Base-by-base conservation (phyloP, 1,284 basidiomycete species). In the Cystobasidiaceae sp. region DNA sequence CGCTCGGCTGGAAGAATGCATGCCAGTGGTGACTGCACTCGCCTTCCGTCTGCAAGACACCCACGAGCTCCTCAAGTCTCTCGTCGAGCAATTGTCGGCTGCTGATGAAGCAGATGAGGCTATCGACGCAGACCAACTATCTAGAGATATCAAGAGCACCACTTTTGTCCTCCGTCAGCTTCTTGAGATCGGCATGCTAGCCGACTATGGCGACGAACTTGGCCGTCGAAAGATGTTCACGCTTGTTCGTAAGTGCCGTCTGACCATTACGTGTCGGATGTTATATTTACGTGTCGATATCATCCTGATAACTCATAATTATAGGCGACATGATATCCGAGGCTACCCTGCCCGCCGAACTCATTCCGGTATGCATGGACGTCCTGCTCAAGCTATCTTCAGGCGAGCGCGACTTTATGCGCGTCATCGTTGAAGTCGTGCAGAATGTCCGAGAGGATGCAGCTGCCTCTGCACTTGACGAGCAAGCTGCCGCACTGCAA, bases 181-280 rank as follows among this genome's bases (percentile, higher is more conserved):
- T 71, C 80, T 97, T 37, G 83, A 84, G 60, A 83, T 96, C 57
- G 87, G 89, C 0, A 82, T 92, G 30, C 86, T 87, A 67, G 80
- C 93, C 46, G 94, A 97, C 77, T 97, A 93, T 72, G 86, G 85
- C 30, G 96, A 98, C 77, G 93, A 98, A 77, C 92, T 93, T 72
- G 93, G 96, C 8, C 78, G 94, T 65, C 80, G 93, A 67, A 93
- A 92, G 78, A 89, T 96, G 81, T 94, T 94, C 74, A 83, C 85
- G 61, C 84, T 94, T 39, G 85, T 92, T 68, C 84, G 89, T 87
- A 74, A 77, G 86, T 84, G 3, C 1, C 15, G 7, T 4, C n/a
- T n/a, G n/a, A n/a, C 5, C 17, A 25, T 15, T 19, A n/a, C 25
- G 7, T 43, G 13, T 57, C 34, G 13, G 3, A 39, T 17, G n/a